Evolutionary conservation across 306 rosid genomes (phyloP).

Genomic region (Arachis hypogaea): DNA sequence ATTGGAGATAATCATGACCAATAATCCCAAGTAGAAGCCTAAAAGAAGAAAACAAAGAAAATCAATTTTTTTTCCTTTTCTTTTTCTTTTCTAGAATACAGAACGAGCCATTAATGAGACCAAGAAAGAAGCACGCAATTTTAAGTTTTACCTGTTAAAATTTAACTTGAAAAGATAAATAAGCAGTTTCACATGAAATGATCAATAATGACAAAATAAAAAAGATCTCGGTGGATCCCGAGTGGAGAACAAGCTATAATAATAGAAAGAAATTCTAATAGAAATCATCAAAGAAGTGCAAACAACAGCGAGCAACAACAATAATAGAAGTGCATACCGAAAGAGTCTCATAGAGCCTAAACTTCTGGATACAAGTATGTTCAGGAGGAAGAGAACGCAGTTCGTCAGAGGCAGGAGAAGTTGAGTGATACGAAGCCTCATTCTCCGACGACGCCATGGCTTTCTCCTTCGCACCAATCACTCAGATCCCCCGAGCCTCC

Average conservation of each 20-base stretch:
- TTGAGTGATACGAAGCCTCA: constrained; percentile 44
- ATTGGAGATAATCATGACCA: constrained; percentile 7
- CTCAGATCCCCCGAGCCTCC: constrained; percentile 83
- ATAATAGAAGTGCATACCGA: constrained; percentile 56
- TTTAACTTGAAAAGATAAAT: background rate
- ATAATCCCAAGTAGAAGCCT: constrained; percentile 12
- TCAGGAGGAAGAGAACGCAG: constrained; percentile 38
- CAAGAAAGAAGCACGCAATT: background rate
- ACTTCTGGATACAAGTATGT: constrained; percentile 64
- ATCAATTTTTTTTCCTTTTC: no score
- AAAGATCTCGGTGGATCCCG: constrained; percentile 34
- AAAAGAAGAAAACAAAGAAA: background rate
- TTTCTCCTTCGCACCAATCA: constrained; percentile 15
- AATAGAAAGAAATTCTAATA: background rate
- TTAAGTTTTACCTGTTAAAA: background rate
- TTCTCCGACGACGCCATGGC: constrained; percentile 72
- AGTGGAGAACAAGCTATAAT: constrained; percentile 10
- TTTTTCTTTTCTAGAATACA: constrained; percentile 16
- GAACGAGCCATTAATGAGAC: constrained; percentile 21
- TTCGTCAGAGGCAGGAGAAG: constrained; percentile 42
- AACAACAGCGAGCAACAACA: background rate
- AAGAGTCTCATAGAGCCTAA: constrained; percentile 84
- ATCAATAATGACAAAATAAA: constrained; percentile 32
- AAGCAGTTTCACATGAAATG: constrained; percentile 3
- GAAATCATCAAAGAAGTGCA: background rate